These are phyloP conservation scores for Volvox reticuliferus DNA, from an alignment of 139 green algal genomes.

Conservation along the genomic window DNA sequence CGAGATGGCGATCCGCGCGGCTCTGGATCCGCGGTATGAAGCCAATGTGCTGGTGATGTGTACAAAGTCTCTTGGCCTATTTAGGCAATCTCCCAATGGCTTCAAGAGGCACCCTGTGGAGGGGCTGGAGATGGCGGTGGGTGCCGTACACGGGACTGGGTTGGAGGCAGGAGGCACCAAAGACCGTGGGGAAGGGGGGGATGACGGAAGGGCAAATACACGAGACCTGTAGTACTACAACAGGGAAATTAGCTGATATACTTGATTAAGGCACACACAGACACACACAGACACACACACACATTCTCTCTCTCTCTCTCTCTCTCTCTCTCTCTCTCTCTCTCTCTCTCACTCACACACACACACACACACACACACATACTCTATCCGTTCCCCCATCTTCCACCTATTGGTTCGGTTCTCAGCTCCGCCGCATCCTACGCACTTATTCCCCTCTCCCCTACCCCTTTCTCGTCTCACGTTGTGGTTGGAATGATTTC, in stretches of 20 bases:
- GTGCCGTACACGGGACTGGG: background rate
- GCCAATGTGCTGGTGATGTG: slow-evolving; percentile 48
- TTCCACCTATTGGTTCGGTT: too few species aligned
- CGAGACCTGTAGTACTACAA: too few species aligned
- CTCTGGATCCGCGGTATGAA: slow-evolving; percentile 51
- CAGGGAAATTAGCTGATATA: too few species aligned
- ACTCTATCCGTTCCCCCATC: too few species aligned
- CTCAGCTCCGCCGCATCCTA: background rate
- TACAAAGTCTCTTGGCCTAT: background rate
- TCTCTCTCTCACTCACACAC: too few species aligned
- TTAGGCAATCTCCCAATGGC: slow-evolving; percentile 35
- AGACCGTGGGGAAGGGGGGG: background rate
- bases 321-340: too few species aligned
- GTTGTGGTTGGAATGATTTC: background rate
- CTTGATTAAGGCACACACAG: too few species aligned
- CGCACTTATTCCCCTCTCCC: too few species aligned
- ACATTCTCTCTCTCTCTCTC: too few species aligned
- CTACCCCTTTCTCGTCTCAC: background rate
- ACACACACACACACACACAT: too few species aligned
- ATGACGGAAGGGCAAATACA: background rate
- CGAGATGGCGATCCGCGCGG: slow-evolving; percentile 3
- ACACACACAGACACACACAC: too few species aligned
- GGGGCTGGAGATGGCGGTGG: slow-evolving; percentile 39
- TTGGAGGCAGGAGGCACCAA: background rate
- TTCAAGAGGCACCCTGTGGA: slow-evolving; percentile 49